A percentile compares a stretch with the other conserved stretches of the same genome.
phyloP scores from a whole-genome alignment of 805 yeast species.

The Yarrowia divulgata region DNA sequence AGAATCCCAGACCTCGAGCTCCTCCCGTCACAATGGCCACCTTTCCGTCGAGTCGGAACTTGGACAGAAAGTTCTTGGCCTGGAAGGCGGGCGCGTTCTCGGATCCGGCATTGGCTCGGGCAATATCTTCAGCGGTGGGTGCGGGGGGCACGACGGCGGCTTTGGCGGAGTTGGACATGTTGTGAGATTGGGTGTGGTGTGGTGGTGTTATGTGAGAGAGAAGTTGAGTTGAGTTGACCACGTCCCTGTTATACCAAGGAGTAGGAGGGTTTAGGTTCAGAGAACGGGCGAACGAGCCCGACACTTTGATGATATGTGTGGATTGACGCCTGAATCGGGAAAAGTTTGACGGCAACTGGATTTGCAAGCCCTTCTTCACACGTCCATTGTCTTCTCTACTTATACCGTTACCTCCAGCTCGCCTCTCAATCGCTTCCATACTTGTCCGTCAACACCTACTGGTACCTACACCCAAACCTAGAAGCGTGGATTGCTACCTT shows the following conservation, averaged over 20 bases:
- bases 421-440: neutral
- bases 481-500: conserved; percentile 35
- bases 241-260: neutral
- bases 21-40: conserved; percentile 68
- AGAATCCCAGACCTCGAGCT: conserved; percentile 69
- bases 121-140: conserved; percentile 52
- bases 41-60: conserved; percentile 67
- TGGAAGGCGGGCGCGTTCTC: conserved; percentile 49
- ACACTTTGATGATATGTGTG: too few relatives aligned
- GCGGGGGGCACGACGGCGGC: conserved; percentile 53
- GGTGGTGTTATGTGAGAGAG: neutral
- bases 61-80: conserved; percentile 51
- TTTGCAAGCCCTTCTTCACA: neutral
- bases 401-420: neutral
- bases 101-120: conserved; percentile 50
- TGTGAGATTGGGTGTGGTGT: neutral
- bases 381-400: neutral
- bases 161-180: conserved; percentile 46
- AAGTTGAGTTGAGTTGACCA: neutral
- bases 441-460: neutral
- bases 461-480: neutral
- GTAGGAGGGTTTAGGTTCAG: neutral
- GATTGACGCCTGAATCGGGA: too few relatives aligned
- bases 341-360: neutral
- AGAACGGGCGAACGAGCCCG: too few relatives aligned